These are phyloP conservation scores for Bacidia rubella DNA, from an alignment of 495 filamentous ascomycete species.

Conservation along the genomic window DNA sequence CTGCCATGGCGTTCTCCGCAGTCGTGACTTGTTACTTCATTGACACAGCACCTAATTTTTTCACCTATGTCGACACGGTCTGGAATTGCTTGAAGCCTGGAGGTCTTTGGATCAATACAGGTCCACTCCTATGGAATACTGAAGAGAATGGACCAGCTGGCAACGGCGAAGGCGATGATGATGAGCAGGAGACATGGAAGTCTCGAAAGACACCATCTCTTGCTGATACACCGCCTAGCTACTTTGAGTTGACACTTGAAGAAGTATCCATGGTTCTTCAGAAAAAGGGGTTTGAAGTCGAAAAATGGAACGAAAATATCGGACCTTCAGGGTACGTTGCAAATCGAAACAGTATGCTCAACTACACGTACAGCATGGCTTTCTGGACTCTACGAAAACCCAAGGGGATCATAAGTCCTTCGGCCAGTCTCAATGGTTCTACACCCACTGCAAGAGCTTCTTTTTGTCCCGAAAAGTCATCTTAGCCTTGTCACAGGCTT, in stretches of 20 bases:
- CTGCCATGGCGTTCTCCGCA: conserved; percentile 54
- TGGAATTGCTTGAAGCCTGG: conserved; percentile 59
- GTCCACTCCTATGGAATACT: conserved; percentile 86
- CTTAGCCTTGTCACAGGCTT: too few relatives aligned
- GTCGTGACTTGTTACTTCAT: conserved; percentile 90
- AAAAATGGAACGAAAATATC: conserved; percentile 26
- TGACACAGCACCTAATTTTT: conserved; percentile 86
- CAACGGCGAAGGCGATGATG: conserved; percentile 13
- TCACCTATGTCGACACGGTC: conserved; percentile 77
- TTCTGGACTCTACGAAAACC: conserved; percentile 81
- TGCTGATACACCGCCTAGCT: conserved; percentile 68
- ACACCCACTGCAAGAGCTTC: too few relatives aligned
- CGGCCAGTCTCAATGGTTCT: too few relatives aligned
- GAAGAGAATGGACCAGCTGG: conserved; percentile 24
- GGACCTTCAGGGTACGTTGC: conserved; percentile 67
- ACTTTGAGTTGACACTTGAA: conserved; percentile 74
- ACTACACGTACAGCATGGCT: conserved; percentile 61
- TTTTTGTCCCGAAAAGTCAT: too few relatives aligned
- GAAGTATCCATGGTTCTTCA: conserved; percentile 68
- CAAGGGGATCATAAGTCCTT: too few relatives aligned
- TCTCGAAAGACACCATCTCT: conserved; percentile 48
- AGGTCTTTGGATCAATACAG: conserved; percentile 78
- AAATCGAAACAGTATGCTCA: conserved; percentile 69
- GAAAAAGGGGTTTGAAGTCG: conserved; percentile 64
- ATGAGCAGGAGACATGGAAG: neutral